phyloP scores from a whole-genome alignment of 352 stramenopile genomes.

The Thraustochytrium striatum region DNA sequence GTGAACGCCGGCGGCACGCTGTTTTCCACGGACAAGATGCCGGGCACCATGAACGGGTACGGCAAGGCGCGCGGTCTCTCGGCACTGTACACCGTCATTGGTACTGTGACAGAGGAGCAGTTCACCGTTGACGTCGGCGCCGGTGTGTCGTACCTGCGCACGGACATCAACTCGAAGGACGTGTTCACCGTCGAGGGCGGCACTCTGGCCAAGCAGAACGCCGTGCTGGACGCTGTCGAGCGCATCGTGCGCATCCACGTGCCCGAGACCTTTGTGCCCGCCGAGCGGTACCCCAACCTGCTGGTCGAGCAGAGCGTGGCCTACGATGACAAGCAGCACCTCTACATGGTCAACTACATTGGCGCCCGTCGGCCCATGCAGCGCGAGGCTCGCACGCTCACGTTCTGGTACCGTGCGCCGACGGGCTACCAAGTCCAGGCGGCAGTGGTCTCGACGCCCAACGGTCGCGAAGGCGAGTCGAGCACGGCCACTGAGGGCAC shows the following conservation, averaged over 20 bases:
- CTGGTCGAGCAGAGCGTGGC: background rate
- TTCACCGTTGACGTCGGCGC: background rate
- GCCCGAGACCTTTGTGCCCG: background rate
- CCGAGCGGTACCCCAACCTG: too few species aligned
- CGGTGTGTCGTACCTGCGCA: background rate
- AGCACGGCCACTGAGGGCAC: too few species aligned
- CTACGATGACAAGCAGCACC: background rate
- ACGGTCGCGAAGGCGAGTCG: too few species aligned
- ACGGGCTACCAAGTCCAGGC: too few species aligned
- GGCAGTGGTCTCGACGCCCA: too few species aligned
- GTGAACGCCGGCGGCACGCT: conserved; percentile 15
- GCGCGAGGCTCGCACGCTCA: too few species aligned
- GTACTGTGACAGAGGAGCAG: background rate
- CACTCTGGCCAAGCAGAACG: background rate
- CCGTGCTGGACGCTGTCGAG: background rate
- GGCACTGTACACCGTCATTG: too few species aligned
- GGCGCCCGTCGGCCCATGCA: too few species aligned
- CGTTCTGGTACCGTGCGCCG: too few species aligned
- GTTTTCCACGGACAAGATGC: background rate
- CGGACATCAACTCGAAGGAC: background rate
- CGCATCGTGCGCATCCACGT: background rate
- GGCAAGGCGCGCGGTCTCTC: background rate
- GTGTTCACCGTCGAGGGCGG: background rate
- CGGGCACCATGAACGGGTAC: conserved; percentile 4
- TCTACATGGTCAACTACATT: conserved; percentile 43